Base-by-base conservation (phyloP, 2,329 filamentous ascomycete species). In the Paraconiothyrium sp. region DNA sequence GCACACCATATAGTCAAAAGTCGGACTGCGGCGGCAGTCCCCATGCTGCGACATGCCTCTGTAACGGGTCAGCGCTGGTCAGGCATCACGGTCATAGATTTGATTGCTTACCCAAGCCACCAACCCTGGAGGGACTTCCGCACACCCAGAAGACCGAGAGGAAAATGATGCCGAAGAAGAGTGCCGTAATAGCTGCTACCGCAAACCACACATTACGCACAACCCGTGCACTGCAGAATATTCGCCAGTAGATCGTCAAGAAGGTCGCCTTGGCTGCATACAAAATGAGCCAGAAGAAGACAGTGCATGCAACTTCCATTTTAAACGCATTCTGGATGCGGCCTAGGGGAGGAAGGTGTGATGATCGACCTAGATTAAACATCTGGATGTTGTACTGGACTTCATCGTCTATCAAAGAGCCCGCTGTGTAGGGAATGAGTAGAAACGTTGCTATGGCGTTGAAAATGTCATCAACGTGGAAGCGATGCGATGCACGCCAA, bases 211-310 rank as follows among this genome's bases (percentile, higher is more conserved):
- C 48, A 22, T 35, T n/a, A 14, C 56, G 30, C 24, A 43, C 47
- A 27, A 10, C 27, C 2, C 22, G 14, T 14, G 24, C 5, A 4
- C 43, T 24, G n/a, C 39, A 46, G 16, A 58, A 62, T 4, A 46
- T 16, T n/a, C 50, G 55, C 59, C 59, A 62, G 47, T 65, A 62
- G 4, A 62, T 32, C 10, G 52, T 52, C 14, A 65, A 39, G 43
- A 62, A 60, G 35, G 52, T 65, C 11, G 62, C 62, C 46, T 65
- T 62, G 46, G 52, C 62, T 5, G 43, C 20, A 35, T 60, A 65
- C 10, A 65, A 41, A 7, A 58, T 34, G 11, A 55, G 22, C 51
- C 47, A 65, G 35, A 62, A 54, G 13, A 62, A 30, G 10, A 62
- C n/a, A 16, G 54, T 56, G 16, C 27, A 50, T 16, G 54, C 61